Base-by-base conservation (phyloP, 805 yeast species). In the Hanseniaspora lindneri region DNA sequence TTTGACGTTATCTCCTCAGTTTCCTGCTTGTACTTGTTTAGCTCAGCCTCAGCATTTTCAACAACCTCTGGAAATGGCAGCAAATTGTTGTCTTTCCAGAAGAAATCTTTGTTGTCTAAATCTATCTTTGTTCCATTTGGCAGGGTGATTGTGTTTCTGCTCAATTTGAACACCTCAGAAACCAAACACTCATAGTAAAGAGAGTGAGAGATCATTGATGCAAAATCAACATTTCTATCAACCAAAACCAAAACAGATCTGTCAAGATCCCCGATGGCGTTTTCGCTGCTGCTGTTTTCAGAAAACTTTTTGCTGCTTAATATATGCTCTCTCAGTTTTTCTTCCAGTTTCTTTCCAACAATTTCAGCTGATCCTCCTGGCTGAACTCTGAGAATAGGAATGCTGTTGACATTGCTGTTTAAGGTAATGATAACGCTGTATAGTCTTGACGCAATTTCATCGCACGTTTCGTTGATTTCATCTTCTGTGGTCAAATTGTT, bases 61-160 rank as follows among this genome's bases (percentile, higher is more conserved):
- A 94, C 98, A n/a, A 94, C 97, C 61, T 89, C 96, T 1, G 98
- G 98, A 70, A 92, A 92, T 33, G 98, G 97, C 50, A 85, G 67
- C 44, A 81, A 81, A 11, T 94, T 72, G 65, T 92, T 88, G 53
- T 73, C 72, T 53, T 66, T 68, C 98, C 98, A 92, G 66, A 92
- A 92, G 61, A 83, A 84, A 67, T 92, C 99, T 50, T 76, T 75
- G 25, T 95, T 95, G 58, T 89, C 98, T 39, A 92, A 73, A 61
- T 92, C 98, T 62, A 81, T 83, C 53, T 76, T 73, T 55, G 80
- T 80, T 9, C 42, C 47, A 13, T 36, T 24, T 36, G 70, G 69
- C 29, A 87, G 69, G 19, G 78, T 75, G 52, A 89, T 82, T 21
- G 96, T 81, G 62, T 89, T 88, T 60, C 94, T 75, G 54, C 79